Evolutionary conservation across 495 filamentous ascomycete genomes (phyloP).

Genomic region (Symbiotaphrina buchneri): DNA sequence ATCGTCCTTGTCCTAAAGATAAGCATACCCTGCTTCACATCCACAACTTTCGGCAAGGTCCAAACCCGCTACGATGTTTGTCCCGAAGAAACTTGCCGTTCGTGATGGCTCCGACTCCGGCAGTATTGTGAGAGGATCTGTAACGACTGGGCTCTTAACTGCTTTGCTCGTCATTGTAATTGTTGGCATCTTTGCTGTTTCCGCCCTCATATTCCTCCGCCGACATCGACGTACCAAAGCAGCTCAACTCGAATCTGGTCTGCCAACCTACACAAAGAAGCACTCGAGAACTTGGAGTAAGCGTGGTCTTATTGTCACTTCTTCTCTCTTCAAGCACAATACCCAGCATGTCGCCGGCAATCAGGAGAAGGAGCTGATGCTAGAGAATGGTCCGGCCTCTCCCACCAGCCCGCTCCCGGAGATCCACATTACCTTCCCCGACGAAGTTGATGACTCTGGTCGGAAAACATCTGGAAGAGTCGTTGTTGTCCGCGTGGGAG

Average conservation of each 20-base stretch:
- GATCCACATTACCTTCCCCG: conserved; percentile 95
- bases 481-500: conserved; percentile 82
- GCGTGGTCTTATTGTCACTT: conserved; percentile 43
- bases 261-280: conserved; percentile 35
- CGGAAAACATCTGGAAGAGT: conserved; percentile 67
- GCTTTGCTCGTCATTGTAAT: conserved; percentile 56
- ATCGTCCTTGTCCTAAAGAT: no score
- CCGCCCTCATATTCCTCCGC: conserved; percentile 45
- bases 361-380: conserved; percentile 48
- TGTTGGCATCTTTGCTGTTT: conserved; percentile 39
- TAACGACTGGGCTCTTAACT: conserved; percentile 54
- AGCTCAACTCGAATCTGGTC: conserved; percentile 18
- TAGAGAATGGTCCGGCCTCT: conserved; percentile 50
- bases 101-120: conserved; percentile 22
- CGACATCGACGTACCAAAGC: conserved; percentile 34
- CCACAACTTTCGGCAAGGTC: no score
- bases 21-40: no score
- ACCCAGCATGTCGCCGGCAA: conserved; percentile 48
- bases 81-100: conserved; percentile 22
- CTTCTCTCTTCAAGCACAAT: conserved; percentile 24
- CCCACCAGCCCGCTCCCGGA: conserved; percentile 69
- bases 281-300: conserved; percentile 22
- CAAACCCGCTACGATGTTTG: conserved; percentile 21
- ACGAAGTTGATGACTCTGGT: conserved; percentile 68
- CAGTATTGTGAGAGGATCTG: conserved; percentile 19